Evolutionary conservation across 1,284 basidiomycete species (phyloP).

Genomic region (Tilletiaria anomala): DNA sequence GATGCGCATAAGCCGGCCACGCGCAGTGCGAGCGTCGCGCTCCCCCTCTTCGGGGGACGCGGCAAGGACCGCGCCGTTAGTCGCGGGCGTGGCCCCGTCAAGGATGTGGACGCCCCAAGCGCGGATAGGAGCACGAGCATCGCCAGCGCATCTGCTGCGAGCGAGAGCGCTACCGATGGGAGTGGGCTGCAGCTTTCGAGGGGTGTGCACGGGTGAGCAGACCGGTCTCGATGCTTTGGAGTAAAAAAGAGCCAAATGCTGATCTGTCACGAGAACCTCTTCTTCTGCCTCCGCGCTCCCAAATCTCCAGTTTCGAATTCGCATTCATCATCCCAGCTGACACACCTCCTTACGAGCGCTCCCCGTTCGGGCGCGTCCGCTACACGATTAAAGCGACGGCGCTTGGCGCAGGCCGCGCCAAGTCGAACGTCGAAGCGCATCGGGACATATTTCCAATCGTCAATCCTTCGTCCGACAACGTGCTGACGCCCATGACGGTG

Average conservation of each 20-base stretch:
- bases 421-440: constrained; percentile 32
- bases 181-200: constrained; percentile 31
- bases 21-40: too few relatives aligned
- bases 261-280: not conserved
- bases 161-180: constrained; percentile 10
- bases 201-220: constrained; percentile 39
- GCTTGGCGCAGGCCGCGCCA: constrained; percentile 32
- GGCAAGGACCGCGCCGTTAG: not conserved
- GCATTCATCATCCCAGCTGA: constrained; percentile 37
- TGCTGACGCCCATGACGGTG: constrained; percentile 31
- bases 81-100: not conserved
- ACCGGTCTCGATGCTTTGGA: not conserved
- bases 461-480: constrained; percentile 33
- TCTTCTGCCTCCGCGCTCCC: not conserved
- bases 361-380: constrained; percentile 31
- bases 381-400: constrained; percentile 37
- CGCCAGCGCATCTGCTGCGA: constrained; percentile 1
- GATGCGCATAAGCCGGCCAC: too few relatives aligned
- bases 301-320: constrained; percentile 35
- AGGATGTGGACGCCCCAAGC: constrained; percentile 1
- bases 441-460: constrained; percentile 37
- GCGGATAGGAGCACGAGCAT: not conserved
- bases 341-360: constrained; percentile 35
- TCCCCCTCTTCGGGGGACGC: not conserved
- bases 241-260: not conserved